phyloP scores from a whole-genome alignment of 2,329 filamentous ascomycete genomes.

The Diaporthe ilicicola region DNA sequence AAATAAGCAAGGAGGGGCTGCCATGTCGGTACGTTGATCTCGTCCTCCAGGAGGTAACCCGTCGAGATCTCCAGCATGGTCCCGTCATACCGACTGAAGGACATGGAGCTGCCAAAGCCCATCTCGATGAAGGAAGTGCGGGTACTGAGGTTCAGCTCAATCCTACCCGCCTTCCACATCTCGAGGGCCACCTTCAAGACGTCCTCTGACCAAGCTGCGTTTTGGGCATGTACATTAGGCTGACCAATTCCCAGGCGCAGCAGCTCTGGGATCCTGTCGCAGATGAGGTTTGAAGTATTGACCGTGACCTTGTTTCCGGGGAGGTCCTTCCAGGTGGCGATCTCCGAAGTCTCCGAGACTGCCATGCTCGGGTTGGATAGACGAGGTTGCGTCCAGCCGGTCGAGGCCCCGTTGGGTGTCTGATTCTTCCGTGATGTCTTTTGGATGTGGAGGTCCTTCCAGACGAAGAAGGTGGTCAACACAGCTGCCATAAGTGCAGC shows the following conservation, averaged over 20 bases:
- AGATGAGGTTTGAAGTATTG: constrained; percentile 32
- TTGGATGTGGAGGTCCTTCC: constrained; percentile 39
- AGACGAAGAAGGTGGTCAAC: constrained; percentile 43
- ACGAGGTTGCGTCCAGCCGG: constrained; percentile 25
- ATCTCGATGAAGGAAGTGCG: constrained; percentile 39
- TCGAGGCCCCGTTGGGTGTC: constrained; percentile 1
- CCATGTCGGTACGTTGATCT: constrained; percentile 39
- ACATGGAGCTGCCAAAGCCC: constrained; percentile 39
- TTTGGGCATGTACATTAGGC: constrained; percentile 34
- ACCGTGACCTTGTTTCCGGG: constrained; percentile 31
- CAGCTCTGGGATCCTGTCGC: constrained; percentile 36
- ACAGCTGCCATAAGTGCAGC: constrained; percentile 44
- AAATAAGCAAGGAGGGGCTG: constrained; percentile 37
- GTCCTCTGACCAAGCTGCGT: constrained; percentile 35
- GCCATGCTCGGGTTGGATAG: constrained; percentile 32
- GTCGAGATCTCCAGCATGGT: constrained; percentile 38
- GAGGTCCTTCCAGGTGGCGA: constrained; percentile 30
- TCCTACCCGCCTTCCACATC: constrained; percentile 39
- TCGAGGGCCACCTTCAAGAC: constrained; percentile 37
- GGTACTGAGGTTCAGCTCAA: constrained; percentile 38
- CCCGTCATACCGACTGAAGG: constrained; percentile 38
- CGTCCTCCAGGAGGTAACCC: constrained; percentile 40
- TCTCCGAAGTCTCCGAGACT: constrained; percentile 32
- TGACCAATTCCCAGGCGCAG: constrained; percentile 35
- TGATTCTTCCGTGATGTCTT: constrained; percentile 7